Evolutionary conservation across 208 protist species (phyloP).

Genomic region (Acanthamoeba lugdunensis): DNA sequence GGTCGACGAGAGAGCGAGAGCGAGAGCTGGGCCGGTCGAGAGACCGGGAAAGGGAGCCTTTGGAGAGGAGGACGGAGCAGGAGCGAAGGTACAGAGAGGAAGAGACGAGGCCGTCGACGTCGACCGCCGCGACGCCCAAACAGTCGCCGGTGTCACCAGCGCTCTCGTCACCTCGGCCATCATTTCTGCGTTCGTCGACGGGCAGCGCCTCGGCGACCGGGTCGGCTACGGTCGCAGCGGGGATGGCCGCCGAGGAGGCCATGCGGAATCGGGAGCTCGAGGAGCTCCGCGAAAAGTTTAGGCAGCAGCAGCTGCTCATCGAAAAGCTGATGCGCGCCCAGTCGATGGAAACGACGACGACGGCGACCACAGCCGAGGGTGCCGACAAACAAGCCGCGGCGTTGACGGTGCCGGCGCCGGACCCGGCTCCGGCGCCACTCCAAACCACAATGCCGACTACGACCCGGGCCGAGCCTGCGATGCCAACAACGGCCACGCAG

Average conservation of each 20-base stretch:
- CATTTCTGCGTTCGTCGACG: no score
- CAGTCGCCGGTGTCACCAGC: neutral
- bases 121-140: neutral
- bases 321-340: neutral
- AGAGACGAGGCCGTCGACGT: neutral
- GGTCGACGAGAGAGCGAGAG: no score
- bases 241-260: neutral
- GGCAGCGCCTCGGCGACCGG: neutral
- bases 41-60: neutral
- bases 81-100: neutral
- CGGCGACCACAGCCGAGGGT: neutral
- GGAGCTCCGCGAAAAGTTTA: neutral
- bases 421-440: no score
- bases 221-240: no score
- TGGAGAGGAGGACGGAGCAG: no score
- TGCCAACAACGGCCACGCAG: no score
- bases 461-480: neutral
- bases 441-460: neutral
- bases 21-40: neutral
- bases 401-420: no score
- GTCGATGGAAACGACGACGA: neutral
- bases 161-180: no score
- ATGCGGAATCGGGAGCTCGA: neutral
- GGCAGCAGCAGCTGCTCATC: neutral
- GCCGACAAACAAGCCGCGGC: neutral